Percentiles rank a stretch among this genome's conserved stretches.
Evolutionary conservation across 371 early-diverging fungal species (phyloP).

Genomic region (Conidiobolus incongruus): DNA sequence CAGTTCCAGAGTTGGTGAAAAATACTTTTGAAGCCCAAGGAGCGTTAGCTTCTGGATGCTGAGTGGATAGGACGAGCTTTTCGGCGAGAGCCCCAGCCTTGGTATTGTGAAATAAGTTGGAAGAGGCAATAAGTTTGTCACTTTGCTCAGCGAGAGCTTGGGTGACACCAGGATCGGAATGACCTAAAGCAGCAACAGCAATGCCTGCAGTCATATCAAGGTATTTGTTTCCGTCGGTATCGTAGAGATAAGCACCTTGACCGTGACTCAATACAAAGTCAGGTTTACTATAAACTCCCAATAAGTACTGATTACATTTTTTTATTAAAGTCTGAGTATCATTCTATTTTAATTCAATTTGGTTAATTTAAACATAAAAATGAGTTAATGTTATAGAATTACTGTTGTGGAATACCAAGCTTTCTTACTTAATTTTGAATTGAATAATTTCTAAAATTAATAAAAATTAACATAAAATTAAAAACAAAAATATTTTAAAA

Average conservation of each 20-base stretch:
- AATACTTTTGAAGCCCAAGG: constrained; percentile 31
- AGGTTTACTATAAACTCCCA: constrained; percentile 40
- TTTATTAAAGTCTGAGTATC: too few relatives aligned
- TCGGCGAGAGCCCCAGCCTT: constrained; percentile 51
- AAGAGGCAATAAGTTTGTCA: constrained; percentile 41
- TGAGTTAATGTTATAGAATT: too few relatives aligned
- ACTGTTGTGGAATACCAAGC: too few relatives aligned
- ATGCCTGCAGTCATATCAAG: constrained; percentile 79
- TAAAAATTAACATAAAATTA: too few relatives aligned
- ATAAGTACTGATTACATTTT: constrained; percentile 25
- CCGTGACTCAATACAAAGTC: constrained; percentile 42
- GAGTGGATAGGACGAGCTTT: constrained; percentile 28
- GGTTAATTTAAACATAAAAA: too few relatives aligned
- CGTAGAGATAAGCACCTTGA: constrained; percentile 47
- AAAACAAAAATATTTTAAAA: too few relatives aligned
- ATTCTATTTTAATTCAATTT: too few relatives aligned
- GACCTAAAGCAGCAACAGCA: constrained; percentile 77
- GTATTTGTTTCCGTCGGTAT: constrained; percentile 33
- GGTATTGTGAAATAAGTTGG: constrained; percentile 65
- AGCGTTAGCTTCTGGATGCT: background rate
- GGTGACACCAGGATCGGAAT: constrained; percentile 43
- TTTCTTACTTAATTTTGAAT: too few relatives aligned
- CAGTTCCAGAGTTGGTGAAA: constrained; percentile 77
- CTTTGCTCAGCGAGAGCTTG: constrained; percentile 55
- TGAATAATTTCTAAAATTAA: too few relatives aligned